A percentile compares a stretch with the other conserved stretches of the same genome.
Conservation (phyloP, 2,329 filamentous ascomycete species). For the Sporothrix humicola region DNA sequence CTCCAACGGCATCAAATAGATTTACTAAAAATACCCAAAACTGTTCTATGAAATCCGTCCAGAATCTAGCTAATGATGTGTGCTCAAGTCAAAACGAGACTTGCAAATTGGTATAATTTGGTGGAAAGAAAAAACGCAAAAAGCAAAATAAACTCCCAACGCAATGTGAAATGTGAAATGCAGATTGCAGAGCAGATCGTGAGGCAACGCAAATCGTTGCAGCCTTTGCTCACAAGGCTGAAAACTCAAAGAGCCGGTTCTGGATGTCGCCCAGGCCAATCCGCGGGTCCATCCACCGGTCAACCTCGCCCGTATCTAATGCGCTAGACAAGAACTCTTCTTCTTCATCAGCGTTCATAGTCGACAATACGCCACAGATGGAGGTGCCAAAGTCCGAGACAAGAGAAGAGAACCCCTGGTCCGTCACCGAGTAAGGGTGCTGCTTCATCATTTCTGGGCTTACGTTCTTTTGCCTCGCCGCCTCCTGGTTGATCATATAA, state of each 20-base stretch:
- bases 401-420: constrained; percentile 9
- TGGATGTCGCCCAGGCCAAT: constrained; percentile 26
- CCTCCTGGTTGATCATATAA: neutral
- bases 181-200: neutral
- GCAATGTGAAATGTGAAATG: neutral
- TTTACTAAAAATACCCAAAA: constrained; percentile 8
- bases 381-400: neutral
- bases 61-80: neutral
- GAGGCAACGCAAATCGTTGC: neutral
- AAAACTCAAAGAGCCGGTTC: constrained; percentile 22
- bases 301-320: constrained; percentile 16
- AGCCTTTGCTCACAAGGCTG: neutral
- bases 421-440: constrained; percentile 1
- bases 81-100: neutral
- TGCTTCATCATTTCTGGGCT: neutral
- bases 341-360: neutral
- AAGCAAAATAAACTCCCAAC: neutral
- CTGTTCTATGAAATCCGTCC: neutral
- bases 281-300: constrained; percentile 30
- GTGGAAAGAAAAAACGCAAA: neutral
- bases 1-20: neutral
- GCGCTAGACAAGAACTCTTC: constrained; percentile 18
- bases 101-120: constrained; percentile 14
- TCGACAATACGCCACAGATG: neutral
- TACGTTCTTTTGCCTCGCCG: neutral